Percentiles rank a stretch among this genome's conserved stretches.
Conservation (phyloP, 371 early-diverging fungal genomes). For the Basidiobolus meristosporus region DNA sequence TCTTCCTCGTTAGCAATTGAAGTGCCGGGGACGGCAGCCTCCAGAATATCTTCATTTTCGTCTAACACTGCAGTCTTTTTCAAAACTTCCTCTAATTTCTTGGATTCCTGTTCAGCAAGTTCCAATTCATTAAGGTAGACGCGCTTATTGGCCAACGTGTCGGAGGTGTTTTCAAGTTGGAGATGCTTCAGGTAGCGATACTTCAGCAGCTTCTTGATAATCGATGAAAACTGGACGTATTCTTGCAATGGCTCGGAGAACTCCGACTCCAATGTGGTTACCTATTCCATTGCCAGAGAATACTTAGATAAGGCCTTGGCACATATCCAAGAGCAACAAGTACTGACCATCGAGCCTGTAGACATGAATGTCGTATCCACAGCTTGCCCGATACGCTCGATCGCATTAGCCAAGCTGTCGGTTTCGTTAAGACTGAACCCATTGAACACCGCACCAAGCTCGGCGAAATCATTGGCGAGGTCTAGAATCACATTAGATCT, state of each 20-base stretch:
- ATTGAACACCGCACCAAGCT: conserved; percentile 84
- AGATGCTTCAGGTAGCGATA: conserved; percentile 72
- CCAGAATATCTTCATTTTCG: neutral
- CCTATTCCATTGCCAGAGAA: conserved; percentile 6
- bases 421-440: conserved; percentile 79
- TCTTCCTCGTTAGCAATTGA: neutral
- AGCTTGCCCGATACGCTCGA: conserved; percentile 81
- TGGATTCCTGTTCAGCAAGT: conserved; percentile 64
- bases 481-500: conserved; percentile 6
- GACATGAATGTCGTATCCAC: conserved; percentile 66
- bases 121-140: conserved; percentile 39
- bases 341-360: conserved; percentile 38
- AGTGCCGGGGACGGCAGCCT: neutral
- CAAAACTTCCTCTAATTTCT: conserved; percentile 13
- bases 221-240: conserved; percentile 67
- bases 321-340: neutral
- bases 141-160: conserved; percentile 48
- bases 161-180: conserved; percentile 60
- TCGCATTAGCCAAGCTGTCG: conserved; percentile 47
- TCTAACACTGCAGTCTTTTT: neutral
- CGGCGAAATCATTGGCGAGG: conserved; percentile 55
- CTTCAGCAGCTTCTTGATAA: conserved; percentile 65
- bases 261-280: conserved; percentile 44
- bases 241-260: conserved; percentile 73
- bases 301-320: neutral